These are phyloP conservation scores for Ottelia alismoides DNA, from an alignment of 106 monocot species.

Conservation along the genomic window DNA sequence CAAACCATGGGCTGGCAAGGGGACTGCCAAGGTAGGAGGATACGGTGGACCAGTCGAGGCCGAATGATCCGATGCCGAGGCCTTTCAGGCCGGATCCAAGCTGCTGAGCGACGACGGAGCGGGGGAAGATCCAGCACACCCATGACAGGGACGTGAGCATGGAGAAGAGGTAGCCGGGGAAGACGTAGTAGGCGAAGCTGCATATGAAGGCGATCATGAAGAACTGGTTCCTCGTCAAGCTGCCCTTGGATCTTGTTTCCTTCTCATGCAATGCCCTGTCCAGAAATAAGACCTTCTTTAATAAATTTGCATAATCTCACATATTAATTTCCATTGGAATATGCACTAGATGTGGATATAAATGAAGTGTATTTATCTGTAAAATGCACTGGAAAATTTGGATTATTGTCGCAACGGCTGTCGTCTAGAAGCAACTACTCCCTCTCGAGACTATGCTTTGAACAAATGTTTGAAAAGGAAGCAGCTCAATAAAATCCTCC, in stretches of 20 bases:
- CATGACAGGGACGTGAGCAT: constrained; percentile 87
- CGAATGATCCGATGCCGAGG: constrained; percentile 64
- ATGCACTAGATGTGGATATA: too few species aligned
- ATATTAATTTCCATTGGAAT: too few species aligned
- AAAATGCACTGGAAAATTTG: too few species aligned
- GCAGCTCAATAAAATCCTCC: too few species aligned
- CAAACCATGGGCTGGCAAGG: constrained; percentile 84
- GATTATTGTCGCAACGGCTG: too few species aligned
- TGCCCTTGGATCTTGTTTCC: constrained; percentile 36
- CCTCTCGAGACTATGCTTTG: too few species aligned
- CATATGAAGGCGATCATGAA: constrained; percentile 69
- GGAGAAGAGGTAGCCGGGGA: constrained; percentile 77
- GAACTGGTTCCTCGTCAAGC: constrained; percentile 67
- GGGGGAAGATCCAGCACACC: constrained; percentile 74
- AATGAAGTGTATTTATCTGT: too few species aligned
- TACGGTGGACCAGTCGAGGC: constrained; percentile 76
- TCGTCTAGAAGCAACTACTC: too few species aligned
- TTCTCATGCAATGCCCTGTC: constrained; percentile 86
- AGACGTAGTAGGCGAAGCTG: constrained; percentile 78
- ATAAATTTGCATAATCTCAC: too few species aligned
- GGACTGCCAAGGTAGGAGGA: constrained; percentile 85
- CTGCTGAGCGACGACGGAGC: constrained; percentile 69
- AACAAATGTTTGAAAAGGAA: too few species aligned
- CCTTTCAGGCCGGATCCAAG: constrained; percentile 70
- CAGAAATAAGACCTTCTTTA: too few species aligned